These are phyloP conservation scores for Capsicum pubescens DNA, from an alignment of 257 asterid species.

Conservation along the genomic window DNA sequence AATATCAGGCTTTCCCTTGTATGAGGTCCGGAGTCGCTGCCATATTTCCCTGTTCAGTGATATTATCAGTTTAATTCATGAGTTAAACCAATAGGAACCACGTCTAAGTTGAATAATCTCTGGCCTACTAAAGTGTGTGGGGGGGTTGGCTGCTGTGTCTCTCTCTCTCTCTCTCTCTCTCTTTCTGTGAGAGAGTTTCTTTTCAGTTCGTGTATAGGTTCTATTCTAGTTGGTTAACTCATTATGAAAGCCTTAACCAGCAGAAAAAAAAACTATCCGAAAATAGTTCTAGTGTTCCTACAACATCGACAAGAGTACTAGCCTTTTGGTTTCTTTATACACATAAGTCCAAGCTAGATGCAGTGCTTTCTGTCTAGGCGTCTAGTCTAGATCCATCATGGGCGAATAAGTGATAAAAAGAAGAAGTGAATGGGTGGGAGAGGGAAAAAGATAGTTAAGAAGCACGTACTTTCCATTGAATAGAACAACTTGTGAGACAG, in stretches of 20 bases:
- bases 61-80: conserved; percentile 10
- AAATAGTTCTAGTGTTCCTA: neutral
- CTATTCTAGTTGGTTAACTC: conserved; percentile 2
- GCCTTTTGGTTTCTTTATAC: neutral
- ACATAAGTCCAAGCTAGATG: neutral
- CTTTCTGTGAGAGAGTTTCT: neutral
- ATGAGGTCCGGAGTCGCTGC: conserved; percentile 38
- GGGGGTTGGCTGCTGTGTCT: neutral
- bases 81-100: neutral
- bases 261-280: neutral
- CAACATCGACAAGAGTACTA: neutral
- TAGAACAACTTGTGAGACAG: conserved; percentile 65
- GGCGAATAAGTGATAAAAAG: neutral
- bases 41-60: conserved; percentile 53
- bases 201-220: neutral
- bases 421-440: neutral
- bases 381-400: neutral
- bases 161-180: neutral
- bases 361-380: neutral
- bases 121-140: neutral
- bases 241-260: neutral
- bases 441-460: neutral
- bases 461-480: conserved; percentile 72
- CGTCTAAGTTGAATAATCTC: neutral
- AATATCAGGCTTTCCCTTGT: conserved; percentile 55